Percentiles rank a stretch among this genome's conserved stretches.
These are phyloP conservation scores for Pseudozyma hubeiensis DNA, from an alignment of 1,284 basidiomycete species.

Conservation along the genomic window DNA sequence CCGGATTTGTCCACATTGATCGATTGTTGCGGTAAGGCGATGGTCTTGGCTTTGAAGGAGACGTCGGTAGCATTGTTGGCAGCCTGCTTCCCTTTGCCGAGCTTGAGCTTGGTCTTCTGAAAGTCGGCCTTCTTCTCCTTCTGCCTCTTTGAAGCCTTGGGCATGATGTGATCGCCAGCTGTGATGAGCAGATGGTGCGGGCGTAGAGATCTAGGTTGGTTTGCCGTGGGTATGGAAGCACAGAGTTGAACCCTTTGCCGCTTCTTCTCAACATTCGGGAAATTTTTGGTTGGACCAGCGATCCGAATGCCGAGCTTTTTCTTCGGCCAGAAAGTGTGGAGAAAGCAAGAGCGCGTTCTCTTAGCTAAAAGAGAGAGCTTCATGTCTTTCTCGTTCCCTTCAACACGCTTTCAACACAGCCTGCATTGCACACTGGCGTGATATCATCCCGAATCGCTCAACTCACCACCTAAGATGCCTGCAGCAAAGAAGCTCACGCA, in stretches of 20 bases:
- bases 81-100: conserved; percentile 90
- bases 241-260: neutral
- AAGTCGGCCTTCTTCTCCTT: conserved; percentile 54
- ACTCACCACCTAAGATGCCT: conserved; percentile 15
- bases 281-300: no score
- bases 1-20: conserved; percentile 59
- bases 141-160: conserved; percentile 50
- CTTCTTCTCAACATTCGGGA: neutral
- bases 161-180: conserved; percentile 20
- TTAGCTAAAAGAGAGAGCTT: no score
- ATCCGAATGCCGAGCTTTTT: no score
- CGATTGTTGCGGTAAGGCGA: conserved; percentile 57
- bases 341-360: neutral
- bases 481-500: conserved; percentile 42
- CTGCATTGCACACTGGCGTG: no score
- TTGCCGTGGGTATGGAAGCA: neutral
- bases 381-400: no score
- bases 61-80: conserved; percentile 91
- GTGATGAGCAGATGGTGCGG: no score
- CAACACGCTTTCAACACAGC: no score
- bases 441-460: no score
- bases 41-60: conserved; percentile 85
- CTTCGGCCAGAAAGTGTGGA: no score
- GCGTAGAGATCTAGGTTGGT: no score
- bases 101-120: conserved; percentile 94